phyloP scores from a whole-genome alignment of 2,329 filamentous ascomycete genomes.

The Epichloe glyceriae region DNA sequence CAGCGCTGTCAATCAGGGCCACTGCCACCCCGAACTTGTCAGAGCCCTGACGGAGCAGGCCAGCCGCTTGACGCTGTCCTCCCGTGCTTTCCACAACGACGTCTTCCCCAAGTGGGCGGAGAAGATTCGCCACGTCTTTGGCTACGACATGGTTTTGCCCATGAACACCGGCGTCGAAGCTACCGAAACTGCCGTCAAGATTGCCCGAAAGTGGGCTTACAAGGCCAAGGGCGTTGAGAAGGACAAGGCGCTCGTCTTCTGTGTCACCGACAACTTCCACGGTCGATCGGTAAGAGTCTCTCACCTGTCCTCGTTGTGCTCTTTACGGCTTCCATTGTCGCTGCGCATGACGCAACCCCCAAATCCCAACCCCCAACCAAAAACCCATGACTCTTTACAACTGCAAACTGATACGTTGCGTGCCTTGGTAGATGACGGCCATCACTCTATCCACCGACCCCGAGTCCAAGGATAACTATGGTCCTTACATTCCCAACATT shows the following conservation, averaged over 20 bases:
- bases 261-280: constrained; percentile 87
- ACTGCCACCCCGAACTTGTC: constrained; percentile 93
- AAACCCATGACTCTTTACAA: no score
- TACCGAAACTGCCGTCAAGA: constrained; percentile 90
- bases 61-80: constrained; percentile 77
- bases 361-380: no score
- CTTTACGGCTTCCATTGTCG: background rate
- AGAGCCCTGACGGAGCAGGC: constrained; percentile 85
- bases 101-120: constrained; percentile 94
- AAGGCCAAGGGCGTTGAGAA: constrained; percentile 84
- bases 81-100: constrained; percentile 94
- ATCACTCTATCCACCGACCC: constrained; percentile 93
- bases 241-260: constrained; percentile 73
- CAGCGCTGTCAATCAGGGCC: constrained; percentile 94
- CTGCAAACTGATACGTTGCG: background rate
- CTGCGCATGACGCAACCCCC: background rate
- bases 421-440: constrained; percentile 60
- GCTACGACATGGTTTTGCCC: constrained; percentile 93
- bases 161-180: constrained; percentile 98
- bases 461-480: constrained; percentile 93
- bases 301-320: constrained; percentile 8
- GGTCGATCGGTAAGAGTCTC: constrained; percentile 62
- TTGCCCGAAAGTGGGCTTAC: constrained; percentile 96
- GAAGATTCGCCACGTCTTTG: constrained; percentile 78
- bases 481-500: constrained; percentile 83